Evolutionary conservation across 495 filamentous ascomycete species (phyloP), one percentile per base, ranked within the genome.

Genomic region (Chaetomium cochliodes): DNA sequence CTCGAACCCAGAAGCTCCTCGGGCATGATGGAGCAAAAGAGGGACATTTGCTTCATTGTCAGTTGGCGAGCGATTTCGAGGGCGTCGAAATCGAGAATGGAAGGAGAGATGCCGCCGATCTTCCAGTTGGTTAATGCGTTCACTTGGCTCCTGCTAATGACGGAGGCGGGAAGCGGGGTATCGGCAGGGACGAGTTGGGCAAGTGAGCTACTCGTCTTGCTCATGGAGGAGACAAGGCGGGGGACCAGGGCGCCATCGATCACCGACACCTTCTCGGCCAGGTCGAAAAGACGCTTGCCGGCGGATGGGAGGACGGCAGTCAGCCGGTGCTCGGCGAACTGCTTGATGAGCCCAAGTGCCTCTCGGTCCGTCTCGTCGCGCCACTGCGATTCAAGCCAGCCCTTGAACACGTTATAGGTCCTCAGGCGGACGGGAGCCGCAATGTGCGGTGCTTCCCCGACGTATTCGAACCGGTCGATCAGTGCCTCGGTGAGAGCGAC

Each of bases 341-440:
- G 74, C 26, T 86, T 76, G 65, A 99, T 94, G 55, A 89, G 81
- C 0, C 84, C 81, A 42, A 98, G 79, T 7, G 93, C 92, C 7
- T 82, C 82, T 62, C 81, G 79, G 74, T 99, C 96, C 28, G 86
- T 82, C 30, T 91, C 86, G 64, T 89, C 85, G 28, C 90, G 87
- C 96, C 96, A 99, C 77, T 98, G 92, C 3, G 89, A 92, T 77
- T 99, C 96, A 5, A 99, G 78, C 96, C 96, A 99, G 37, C 89
- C 88, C 76, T 99, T 99, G 81, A 97, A 91, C 46, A 93, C 87
- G 73, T 99, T 98, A 81, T 96, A 98, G 0, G 97, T 92, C 18
- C 96, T 86, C 41, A 98, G 80, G 41, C 93, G 88, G 22, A 98
- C 92, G 0, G 93, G 92, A 5, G 80, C 82, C 11, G 90, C 88